Base-by-base conservation (phyloP, 106 monocot genomes). In the Phalaenopsis equestris region DNA sequence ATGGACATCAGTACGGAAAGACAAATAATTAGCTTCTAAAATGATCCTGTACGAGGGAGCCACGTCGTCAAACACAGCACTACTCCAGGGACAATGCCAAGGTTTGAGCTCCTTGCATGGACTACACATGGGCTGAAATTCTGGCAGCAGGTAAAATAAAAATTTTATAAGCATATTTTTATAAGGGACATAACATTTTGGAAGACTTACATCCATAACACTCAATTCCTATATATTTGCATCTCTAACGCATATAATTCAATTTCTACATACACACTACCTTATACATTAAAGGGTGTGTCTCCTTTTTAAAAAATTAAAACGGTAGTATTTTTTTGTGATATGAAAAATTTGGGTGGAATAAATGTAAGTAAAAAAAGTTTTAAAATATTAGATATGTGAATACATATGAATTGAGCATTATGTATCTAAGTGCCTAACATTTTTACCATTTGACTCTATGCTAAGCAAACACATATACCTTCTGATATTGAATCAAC, bases 21-120 rank as follows among this genome's bases (percentile, higher is more conserved):
- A 90, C 19, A 83, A 49, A 77, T 82, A 90, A 78, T 98, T 92
- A 55, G 90, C 89, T 84, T 92, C 84, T 79, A 98, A 64, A 67
- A 92, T 83, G 24, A 64, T 72, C 76, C 81, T 92, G 79, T 88
- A 98, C 14, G 82, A 86, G 80, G 97, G 92, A 72, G 82, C 90
- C 19, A 98, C 89, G 80, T 78, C 36, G 76, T 98, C 94, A 41
- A 98, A 57, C 24, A 92, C 68, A 79, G 83, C 83, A 72, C 84
- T 55, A 17, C 78, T 81, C 97, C 97, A 98, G 24, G 94, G 97
- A 47, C 97, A 94, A 76, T 82, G 75, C 97, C 97, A 98, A 57
- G 16, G 19, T 45, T 19, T 42, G 10, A 75, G 30, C 19, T 48
- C 70, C 57, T 68, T 72, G 42, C 16, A 46, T 57, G 55, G 80